Evolutionary conservation across 2,329 filamentous ascomycete genomes (phyloP), one percentile per base, ranked within the genome.

Genomic region (Cryphonectria radicalis): DNA sequence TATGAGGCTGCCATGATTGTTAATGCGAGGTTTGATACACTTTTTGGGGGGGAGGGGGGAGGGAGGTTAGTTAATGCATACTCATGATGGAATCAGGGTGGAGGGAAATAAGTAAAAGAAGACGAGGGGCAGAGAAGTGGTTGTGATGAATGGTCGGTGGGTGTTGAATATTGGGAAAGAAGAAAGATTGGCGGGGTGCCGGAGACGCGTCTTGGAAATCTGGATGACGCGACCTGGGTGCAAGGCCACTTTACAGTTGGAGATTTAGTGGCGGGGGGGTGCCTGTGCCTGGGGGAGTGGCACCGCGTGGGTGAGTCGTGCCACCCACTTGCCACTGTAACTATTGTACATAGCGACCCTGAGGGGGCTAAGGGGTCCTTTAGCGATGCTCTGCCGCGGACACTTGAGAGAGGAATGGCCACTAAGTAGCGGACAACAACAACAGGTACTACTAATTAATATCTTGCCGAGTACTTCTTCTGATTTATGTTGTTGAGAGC

Each of bases 1-100:
- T 87, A 88, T 74, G 85, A 84, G 81, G 83, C 82, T 86, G 72
- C 53, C 14, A 43, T 64, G 7, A 10, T 59, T 40, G 40, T 73
- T 35, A 71, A 67, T 55, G 8, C 40, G 6, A 13, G 4, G 25
- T 7, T 1, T 14, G 32, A 7, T 7, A 11, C 1, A 11, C 0
- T 1, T 59, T 6, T 40, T 1, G 37, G 10, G 11, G 11, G 28
- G 10, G 37, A 3, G 7, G 11, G 35, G 28, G 28, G n/a, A 32
- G 32, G 25, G 28, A 2, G 28, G 28, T 28, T 1, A 13, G 10
- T 10, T 10, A n/a, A 19, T 25, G 32, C 70, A 14, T 70, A 73
- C 72, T 72, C 72, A 73, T 73, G 4, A 22, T 67, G 35, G 25
- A 46, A 37, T 14, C 13, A 17, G 63, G n/a, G 40, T 11, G 43